phyloP scores from a whole-genome alignment of 768 basidiomycete species.

The Lactifluus pinguis region DNA sequence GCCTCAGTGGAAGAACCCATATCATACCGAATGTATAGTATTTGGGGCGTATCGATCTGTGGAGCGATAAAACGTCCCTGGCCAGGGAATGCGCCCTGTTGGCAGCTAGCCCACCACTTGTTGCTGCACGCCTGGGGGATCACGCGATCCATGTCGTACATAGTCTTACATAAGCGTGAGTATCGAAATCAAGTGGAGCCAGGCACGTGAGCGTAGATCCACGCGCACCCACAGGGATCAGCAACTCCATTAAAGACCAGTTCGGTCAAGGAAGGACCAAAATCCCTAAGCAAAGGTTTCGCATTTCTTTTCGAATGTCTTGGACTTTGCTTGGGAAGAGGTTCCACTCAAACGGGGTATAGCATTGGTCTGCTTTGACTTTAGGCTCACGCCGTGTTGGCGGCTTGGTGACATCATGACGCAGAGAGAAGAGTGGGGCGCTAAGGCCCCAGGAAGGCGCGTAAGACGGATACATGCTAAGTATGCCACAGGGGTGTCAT shows the following conservation, averaged over 20 bases:
- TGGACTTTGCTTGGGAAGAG: neutral
- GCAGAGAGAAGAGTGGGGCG: neutral
- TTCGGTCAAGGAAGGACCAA: neutral
- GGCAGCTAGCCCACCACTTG: neutral
- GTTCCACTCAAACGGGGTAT: neutral
- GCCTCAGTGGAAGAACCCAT: neutral
- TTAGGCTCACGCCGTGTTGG: slow-evolving; percentile 1
- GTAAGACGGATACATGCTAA: neutral
- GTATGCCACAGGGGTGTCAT: neutral
- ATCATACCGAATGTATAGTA: neutral
- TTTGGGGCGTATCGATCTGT: slow-evolving; percentile 6
- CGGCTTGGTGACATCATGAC: slow-evolving; percentile 9
- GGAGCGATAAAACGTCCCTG: neutral
- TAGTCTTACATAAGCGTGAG: neutral
- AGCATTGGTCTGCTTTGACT: neutral
- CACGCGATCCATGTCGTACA: neutral
- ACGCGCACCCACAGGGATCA: too few relatives aligned
- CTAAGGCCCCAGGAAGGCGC: neutral
- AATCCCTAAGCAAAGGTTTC: neutral
- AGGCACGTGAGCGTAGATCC: too few relatives aligned
- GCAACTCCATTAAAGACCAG: too few relatives aligned
- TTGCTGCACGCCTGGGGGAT: neutral
- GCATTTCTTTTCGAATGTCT: neutral
- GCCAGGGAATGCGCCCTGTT: neutral
- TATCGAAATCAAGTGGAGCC: neutral